Evolutionary conservation across 176 grass and related monocot species (phyloP), one percentile per base, ranked within the genome.

Genomic region (Rhynchospora pubera): DNA sequence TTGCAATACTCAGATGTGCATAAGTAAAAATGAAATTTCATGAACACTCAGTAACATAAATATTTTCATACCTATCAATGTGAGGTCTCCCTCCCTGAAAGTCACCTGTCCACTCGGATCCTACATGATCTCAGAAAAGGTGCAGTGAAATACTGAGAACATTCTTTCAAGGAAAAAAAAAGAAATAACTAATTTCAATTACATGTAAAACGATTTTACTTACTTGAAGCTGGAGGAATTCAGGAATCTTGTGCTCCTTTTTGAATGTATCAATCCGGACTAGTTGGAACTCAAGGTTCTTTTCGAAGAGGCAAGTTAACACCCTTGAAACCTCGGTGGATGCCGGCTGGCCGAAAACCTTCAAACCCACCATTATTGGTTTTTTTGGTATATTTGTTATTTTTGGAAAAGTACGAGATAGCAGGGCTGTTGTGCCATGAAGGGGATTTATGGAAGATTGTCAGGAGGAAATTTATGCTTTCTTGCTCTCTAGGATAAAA

Each of bases 241-340:
- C 91, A 19, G 94, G 91, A 78, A 92, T 87, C 86, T 85, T 92
- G 80, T 89, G 90, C 48, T 79, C 64, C 81, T 53, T 85, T 86
- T 91, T 94, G 90, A 97, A 97, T 30, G 65, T 80, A 87, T 97
- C 94, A 7, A 68, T 91, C 58, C 94, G 91, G 70, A 97, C 47
- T 77, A 97, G 88, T 83, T 97, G 86, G 81, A 97, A 97, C 51
- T 89, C 86, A 4, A 94, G 86, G 83, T 97, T 83, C 83, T 97
- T 94, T 89, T 97, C 94, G 51, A 97, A 94, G 53, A 97, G 94
- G 83, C 91, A 97, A 59, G 90, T 78, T 9, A 97, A 86, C 5
- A 97, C 91, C 86, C 94, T 85, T 9, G 94, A 89, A 3, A 94
- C 94, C 15, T 94, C 90, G 0, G 91, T 94, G 65, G 91, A 89